Percentiles rank a stretch among this genome's conserved stretches.
Conservation (phyloP, 306 rosid species). For the Cajanus cajan region DNA sequence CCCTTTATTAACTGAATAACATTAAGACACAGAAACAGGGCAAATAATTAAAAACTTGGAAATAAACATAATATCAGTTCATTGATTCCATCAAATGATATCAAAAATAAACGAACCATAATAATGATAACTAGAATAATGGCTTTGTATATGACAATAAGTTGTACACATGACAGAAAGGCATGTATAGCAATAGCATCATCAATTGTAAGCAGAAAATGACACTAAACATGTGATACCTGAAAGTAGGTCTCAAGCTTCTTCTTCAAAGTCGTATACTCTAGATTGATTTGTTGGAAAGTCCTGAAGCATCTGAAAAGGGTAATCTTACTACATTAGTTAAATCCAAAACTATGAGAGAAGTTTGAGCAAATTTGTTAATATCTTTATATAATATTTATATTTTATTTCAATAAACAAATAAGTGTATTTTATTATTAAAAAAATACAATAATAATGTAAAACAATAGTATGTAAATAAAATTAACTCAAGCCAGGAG, state of each 20-base stretch:
- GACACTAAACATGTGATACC: conserved; percentile 33
- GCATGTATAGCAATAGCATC: neutral
- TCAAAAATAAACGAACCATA: neutral
- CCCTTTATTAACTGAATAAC: conserved; percentile 27
- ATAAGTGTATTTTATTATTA: neutral
- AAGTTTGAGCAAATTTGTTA: neutral
- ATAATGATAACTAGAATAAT: neutral
- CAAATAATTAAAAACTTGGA: neutral
- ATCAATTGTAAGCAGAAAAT: neutral
- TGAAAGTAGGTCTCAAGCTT: conserved; percentile 68
- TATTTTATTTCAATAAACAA: neutral
- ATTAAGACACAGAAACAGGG: neutral
- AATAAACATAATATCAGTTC: neutral
- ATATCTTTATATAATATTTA: too few relatives aligned
- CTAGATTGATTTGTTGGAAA: conserved; percentile 63
- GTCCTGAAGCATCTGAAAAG: conserved; percentile 62
- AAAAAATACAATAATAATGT: too few relatives aligned
- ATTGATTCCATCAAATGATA: neutral
- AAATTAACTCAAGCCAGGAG: neutral
- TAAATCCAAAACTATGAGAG: neutral
- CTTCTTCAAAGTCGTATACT: conserved; percentile 55
- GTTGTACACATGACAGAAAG: neutral
- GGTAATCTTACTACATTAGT: neutral
- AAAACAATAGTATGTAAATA: too few relatives aligned
- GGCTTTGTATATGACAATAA: neutral